Evolutionary conservation across 78 protist species (phyloP).

Genomic region (Planoprotostelium fungivorum): DNA sequence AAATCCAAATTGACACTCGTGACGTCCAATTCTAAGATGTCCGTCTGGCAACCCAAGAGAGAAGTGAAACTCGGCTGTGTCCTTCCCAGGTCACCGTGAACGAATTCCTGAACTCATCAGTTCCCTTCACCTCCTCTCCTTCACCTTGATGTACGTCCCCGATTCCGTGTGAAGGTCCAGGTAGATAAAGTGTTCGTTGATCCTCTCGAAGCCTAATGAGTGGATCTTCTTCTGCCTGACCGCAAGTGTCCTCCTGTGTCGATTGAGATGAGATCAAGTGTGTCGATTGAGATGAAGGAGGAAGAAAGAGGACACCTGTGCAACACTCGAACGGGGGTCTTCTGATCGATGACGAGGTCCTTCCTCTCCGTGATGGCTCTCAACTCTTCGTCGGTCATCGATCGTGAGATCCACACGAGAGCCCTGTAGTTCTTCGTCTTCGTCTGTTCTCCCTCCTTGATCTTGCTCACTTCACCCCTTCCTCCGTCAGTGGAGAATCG

Average conservation of each 20-base stretch:
- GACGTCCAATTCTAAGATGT: slow-evolving; percentile 61
- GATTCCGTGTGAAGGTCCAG: slow-evolving; percentile 73
- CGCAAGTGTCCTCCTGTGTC: slow-evolving; percentile 26
- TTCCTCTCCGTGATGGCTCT: not conserved
- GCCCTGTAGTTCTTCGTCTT: slow-evolving; percentile 68
- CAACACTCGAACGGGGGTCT: slow-evolving; percentile 84
- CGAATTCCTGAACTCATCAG: slow-evolving; percentile 80
- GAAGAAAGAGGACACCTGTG: slow-evolving; percentile 50
- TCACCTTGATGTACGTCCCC: slow-evolving; percentile 69
- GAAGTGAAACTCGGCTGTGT: slow-evolving; percentile 74
- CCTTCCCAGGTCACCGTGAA: slow-evolving; percentile 88
- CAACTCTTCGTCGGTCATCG: slow-evolving; percentile 7
- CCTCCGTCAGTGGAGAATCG: not conserved
- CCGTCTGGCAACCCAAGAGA: slow-evolving; percentile 51
- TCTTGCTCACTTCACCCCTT: not conserved
- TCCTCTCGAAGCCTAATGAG: not conserved
- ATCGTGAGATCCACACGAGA: slow-evolving; percentile 46
- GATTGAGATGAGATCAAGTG: too few relatives aligned
- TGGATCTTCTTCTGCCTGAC: slow-evolving; percentile 31
- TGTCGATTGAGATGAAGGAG: too few relatives aligned
- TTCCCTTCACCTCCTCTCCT: too few relatives aligned
- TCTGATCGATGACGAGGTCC: slow-evolving; percentile 34
- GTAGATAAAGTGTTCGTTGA: slow-evolving; percentile 61
- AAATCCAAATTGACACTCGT: slow-evolving; percentile 49
- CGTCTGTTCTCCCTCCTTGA: slow-evolving; percentile 46